Percentiles rank a stretch among this genome's conserved stretches.
These are phyloP conservation scores for Solanum paucissectum DNA, from an alignment of 257 asterid genomes.

Conservation along the genomic window DNA sequence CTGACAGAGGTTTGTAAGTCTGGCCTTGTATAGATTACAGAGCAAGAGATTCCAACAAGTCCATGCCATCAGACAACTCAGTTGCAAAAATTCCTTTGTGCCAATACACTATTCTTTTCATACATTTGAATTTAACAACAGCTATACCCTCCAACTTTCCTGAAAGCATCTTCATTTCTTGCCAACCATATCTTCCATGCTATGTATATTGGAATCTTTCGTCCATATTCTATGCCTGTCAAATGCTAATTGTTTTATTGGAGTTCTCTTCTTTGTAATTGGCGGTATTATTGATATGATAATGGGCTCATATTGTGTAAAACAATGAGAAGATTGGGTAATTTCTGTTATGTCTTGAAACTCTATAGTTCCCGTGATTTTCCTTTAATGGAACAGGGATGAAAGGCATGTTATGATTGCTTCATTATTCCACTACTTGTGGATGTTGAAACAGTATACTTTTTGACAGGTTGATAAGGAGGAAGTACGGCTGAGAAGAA, in stretches of 20 bases:
- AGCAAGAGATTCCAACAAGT: not conserved
- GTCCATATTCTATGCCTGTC: not conserved
- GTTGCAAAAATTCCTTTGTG: not conserved
- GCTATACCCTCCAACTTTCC: not conserved
- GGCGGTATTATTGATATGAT: not conserved
- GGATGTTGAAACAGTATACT: not conserved
- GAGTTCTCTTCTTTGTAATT: not conserved
- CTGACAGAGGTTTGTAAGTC: not conserved
- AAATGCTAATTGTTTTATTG: not conserved
- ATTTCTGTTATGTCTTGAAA: not conserved
- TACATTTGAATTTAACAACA: slow-evolving; percentile 1
- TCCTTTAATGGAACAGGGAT: not conserved
- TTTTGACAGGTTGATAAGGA: slow-evolving; percentile 83
- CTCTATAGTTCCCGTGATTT: not conserved
- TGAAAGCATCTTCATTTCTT: not conserved
- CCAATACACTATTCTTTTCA: not conserved
- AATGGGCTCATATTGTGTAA: not conserved
- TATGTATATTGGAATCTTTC: not conserved
- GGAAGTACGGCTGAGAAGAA: slow-evolving; percentile 95
- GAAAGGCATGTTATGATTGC: not conserved
- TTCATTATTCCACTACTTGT: not conserved
- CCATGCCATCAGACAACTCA: not conserved
- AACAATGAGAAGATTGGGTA: not conserved
- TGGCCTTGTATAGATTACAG: not conserved
- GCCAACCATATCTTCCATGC: not conserved